Evolutionary conservation across 768 basidiomycete genomes (phyloP).

Genomic region (Cystobasidium tubakii): DNA sequence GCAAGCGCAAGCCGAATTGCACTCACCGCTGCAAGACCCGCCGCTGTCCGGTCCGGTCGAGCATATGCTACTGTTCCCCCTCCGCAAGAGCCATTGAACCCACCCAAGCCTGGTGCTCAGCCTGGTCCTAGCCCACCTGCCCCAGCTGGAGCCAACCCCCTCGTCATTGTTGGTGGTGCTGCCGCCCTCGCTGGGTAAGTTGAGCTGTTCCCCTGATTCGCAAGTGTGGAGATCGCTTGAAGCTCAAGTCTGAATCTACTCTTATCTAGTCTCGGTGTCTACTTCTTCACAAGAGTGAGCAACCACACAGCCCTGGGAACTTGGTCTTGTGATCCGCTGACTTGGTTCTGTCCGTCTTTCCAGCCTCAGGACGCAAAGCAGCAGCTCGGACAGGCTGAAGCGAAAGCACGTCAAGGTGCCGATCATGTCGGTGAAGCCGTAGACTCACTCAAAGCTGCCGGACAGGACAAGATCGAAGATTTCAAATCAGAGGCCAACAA

Average conservation of each 20-base stretch:
- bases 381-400: constrained; percentile 23
- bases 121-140: constrained; percentile 13
- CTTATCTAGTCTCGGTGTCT: constrained; percentile 29
- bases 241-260: not conserved
- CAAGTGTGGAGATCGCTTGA: not conserved
- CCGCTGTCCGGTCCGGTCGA: not conserved
- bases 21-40: not conserved
- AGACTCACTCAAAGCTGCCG: constrained; percentile 28
- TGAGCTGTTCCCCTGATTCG: too few species aligned
- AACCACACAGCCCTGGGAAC: too few species aligned
- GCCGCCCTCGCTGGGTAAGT: constrained; percentile 29
- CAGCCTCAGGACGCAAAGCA: constrained; percentile 32
- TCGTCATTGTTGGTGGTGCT: constrained; percentile 28
- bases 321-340: too few species aligned
- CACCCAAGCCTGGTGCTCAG: constrained; percentile 22
- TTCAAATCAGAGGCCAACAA: constrained; percentile 13
- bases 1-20: constrained; percentile 5
- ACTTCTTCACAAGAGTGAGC: constrained; percentile 33
- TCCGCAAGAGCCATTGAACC: not conserved
- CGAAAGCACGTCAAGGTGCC: constrained; percentile 19
- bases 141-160: constrained; percentile 4
- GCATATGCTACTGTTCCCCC: constrained; percentile 15
- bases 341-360: not conserved
- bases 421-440: constrained; percentile 27
- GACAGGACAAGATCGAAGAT: constrained; percentile 24